Conservation (phyloP, 2,329 filamentous ascomycete genomes). For the Chrysoporthe puriensis region DNA sequence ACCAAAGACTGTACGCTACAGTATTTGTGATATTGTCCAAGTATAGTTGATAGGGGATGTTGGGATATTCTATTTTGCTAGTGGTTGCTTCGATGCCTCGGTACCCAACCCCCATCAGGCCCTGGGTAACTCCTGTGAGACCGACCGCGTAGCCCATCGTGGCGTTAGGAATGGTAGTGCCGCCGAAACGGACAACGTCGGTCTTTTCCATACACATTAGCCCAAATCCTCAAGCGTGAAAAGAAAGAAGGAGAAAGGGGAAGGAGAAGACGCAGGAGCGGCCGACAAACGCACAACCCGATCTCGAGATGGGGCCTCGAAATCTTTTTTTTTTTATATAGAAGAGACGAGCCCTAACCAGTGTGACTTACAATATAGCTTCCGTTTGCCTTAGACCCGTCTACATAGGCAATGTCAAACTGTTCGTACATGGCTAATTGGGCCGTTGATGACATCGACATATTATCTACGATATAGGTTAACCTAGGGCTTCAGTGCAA, state of each 20-base stretch:
- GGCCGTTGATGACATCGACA: constrained; percentile 1
- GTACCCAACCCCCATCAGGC: constrained; percentile 11
- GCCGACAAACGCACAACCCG: too few relatives aligned
- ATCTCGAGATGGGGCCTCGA: neutral
- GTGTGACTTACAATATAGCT: constrained; percentile 5
- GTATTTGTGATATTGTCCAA: neutral
- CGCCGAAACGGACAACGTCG: neutral
- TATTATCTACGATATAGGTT: neutral
- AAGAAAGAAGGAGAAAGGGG: neutral
- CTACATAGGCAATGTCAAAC: neutral
- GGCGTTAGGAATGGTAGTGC: neutral
- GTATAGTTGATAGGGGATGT: neutral
- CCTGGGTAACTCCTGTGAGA: neutral
- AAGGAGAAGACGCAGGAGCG: neutral
- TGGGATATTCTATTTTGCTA: neutral
- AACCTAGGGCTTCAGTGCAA: neutral
- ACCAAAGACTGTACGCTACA: constrained; percentile 11
- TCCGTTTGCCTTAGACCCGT: neutral
- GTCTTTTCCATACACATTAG: neutral
- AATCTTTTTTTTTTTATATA: too few relatives aligned
- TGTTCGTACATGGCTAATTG: neutral
- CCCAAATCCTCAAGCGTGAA: neutral
- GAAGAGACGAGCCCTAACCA: neutral
- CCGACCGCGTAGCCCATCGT: neutral
- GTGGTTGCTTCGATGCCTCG: neutral